Base-by-base conservation (phyloP, 2,329 filamentous ascomycete species). In the Aurifilum marmelostoma region DNA sequence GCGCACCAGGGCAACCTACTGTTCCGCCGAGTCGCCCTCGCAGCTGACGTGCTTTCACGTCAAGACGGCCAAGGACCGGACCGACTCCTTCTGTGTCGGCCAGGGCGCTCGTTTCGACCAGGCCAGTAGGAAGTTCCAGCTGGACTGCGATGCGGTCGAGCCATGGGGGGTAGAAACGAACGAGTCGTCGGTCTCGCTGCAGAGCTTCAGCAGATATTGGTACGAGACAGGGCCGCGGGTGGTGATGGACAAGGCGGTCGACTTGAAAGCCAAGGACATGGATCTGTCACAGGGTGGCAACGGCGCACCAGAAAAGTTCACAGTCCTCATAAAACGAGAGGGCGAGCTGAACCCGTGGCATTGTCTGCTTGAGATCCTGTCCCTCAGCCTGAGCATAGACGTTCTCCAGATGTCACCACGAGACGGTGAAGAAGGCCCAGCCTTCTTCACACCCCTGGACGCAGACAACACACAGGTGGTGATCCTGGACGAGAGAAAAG, bases 321-420 rank as follows among this genome's bases (percentile, higher is more conserved):
- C 75, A 4, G 70, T 77, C 18, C 64, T 77, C 2, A 24, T 78
- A 39, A 77, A 78, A 65, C 72, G 76, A 1, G 77, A 78, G 67
- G 73, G 73, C 9, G 61, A 66, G 1, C 14, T 18, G 11, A 77
- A 78, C 63, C 62, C 71, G 18, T 78, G 74, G 73, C 76, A 78
- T 65, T 73, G 58, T 9, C 66, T 78, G 5, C 69, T 74, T 66
- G 76, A 78, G 62, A 75, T 77, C 43, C 74, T 75, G 70, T 73
- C 72, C 3, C 68, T 75, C 58, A 71, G 72, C 1, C 71, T 76
- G 62, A 74, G 75, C 3, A 54, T 78, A 7, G 77, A 78, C 67
- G 72, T 75, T 7, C 72, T 78, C 9, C 71, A 67, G 14, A 76
- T 74, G 67, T 64, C 73, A 50, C 68, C n/a, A n/a, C 65, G 68